These are phyloP conservation scores for Annulohypoxylon maeteangense DNA, from an alignment of 495 filamentous ascomycete genomes.

Conservation along the genomic window DNA sequence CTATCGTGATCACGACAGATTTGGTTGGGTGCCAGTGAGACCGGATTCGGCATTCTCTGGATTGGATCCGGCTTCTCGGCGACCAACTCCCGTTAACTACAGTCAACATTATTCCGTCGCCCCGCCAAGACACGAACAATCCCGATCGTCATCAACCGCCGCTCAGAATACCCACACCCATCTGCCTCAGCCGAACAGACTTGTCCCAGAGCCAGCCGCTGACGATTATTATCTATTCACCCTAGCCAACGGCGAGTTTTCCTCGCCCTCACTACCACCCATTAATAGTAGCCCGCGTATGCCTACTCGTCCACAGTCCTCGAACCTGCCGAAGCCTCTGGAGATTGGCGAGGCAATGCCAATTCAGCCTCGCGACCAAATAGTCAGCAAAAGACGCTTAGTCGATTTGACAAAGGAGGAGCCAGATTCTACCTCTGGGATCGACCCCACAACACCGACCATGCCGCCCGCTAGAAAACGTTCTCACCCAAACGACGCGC, in stretches of 20 bases:
- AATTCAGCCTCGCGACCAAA: conserved; percentile 2
- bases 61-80: background rate
- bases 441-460: conserved; percentile 33
- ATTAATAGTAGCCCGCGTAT: conserved; percentile 37
- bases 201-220: conserved; percentile 14
- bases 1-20: conserved; percentile 1
- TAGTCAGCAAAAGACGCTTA: conserved; percentile 24
- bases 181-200: conserved; percentile 23
- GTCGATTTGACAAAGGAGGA: conserved; percentile 43
- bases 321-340: conserved; percentile 26
- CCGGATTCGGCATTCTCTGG: conserved; percentile 1
- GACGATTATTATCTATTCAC: conserved; percentile 48
- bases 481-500: conserved; percentile 6
- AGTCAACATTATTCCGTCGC: background rate
- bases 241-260: conserved; percentile 48
- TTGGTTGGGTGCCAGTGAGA: background rate
- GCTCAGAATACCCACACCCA: conserved; percentile 3
- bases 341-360: conserved; percentile 38
- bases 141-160: conserved; percentile 5
- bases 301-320: conserved; percentile 30
- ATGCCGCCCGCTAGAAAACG: conserved; percentile 42
- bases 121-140: conserved; percentile 15
- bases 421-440: conserved; percentile 23
- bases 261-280: conserved; percentile 51
- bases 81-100: background rate